Percentiles rank a stretch among this genome's conserved stretches.
Evolutionary conservation across 2,329 filamentous ascomycete species (phyloP).

Genomic region (Clarireedia homoeocarpa): DNA sequence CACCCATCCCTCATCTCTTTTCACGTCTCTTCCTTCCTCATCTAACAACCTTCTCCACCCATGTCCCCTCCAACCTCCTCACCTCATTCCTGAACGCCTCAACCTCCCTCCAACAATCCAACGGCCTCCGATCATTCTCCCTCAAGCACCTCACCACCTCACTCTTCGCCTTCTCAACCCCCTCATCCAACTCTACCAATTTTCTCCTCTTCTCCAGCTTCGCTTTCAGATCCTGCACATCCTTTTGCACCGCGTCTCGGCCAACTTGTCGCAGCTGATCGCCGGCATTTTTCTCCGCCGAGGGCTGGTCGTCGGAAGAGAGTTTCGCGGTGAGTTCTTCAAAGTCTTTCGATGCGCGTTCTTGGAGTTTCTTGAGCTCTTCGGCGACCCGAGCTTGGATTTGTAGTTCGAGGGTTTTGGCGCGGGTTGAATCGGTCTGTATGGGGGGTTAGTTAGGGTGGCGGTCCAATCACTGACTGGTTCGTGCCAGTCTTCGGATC

Average conservation of each 20-base stretch:
- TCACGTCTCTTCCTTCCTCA: not conserved
- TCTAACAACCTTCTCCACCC: constrained; percentile 73
- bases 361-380: constrained; percentile 75
- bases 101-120: constrained; percentile 94
- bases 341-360: constrained; percentile 62
- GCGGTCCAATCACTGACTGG: not conserved
- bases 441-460: not conserved
- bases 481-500: too few species aligned
- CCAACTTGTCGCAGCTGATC: constrained; percentile 29
- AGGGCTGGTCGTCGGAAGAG: constrained; percentile 29
- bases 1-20: not conserved
- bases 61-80: constrained; percentile 72
- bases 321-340: constrained; percentile 59
- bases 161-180: constrained; percentile 65
- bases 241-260: constrained; percentile 47
- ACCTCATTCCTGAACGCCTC: constrained; percentile 87
- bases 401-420: constrained; percentile 75
- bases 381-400: constrained; percentile 79
- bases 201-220: constrained; percentile 56
- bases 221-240: constrained; percentile 49
- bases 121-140: constrained; percentile 74
- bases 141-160: constrained; percentile 75
- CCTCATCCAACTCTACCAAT: constrained; percentile 61
- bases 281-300: constrained; percentile 22
- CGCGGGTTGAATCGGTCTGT: constrained; percentile 82